These are phyloP conservation scores for Berberis vulgaris DNA, from an alignment of 164 flowering plant genomes.

Conservation along the genomic window DNA sequence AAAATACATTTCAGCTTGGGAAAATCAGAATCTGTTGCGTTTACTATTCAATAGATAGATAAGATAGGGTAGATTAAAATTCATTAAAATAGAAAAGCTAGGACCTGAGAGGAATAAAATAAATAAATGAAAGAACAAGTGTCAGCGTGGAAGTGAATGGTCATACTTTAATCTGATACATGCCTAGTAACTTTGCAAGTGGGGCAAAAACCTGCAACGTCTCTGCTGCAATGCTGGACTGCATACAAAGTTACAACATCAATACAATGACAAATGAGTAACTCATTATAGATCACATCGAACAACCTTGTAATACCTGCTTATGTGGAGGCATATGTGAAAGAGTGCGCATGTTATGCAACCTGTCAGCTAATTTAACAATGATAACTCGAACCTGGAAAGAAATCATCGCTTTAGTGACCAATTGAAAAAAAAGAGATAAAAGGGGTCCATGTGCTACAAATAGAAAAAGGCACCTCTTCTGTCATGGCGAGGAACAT, in stretches of 20 bases:
- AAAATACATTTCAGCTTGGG: too few species aligned
- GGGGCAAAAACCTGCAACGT: constrained; percentile 99
- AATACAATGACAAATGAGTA: constrained; percentile 4
- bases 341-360: constrained; percentile 98
- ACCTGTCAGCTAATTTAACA: constrained; percentile 97
- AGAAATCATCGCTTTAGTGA: background rate
- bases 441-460: background rate
- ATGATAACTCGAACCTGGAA: constrained; percentile 94
- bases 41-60: too few species aligned
- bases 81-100: too few species aligned
- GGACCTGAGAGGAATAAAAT: background rate
- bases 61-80: too few species aligned
- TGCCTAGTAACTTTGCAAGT: constrained; percentile 87
- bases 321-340: constrained; percentile 95
- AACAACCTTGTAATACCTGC: constrained; percentile 44
- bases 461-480: constrained; percentile 45
- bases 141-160: background rate
- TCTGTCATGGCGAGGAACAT: constrained; percentile 99
- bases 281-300: constrained; percentile 1
- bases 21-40: too few species aligned
- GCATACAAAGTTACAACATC: constrained; percentile 15
- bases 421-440: background rate
- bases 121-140: background rate
- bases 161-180: constrained; percentile 93
- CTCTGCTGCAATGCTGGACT: constrained; percentile 90